Evolutionary conservation across 2,329 filamentous ascomycete genomes (phyloP).

Genomic region (Coniochaeta sp.): DNA sequence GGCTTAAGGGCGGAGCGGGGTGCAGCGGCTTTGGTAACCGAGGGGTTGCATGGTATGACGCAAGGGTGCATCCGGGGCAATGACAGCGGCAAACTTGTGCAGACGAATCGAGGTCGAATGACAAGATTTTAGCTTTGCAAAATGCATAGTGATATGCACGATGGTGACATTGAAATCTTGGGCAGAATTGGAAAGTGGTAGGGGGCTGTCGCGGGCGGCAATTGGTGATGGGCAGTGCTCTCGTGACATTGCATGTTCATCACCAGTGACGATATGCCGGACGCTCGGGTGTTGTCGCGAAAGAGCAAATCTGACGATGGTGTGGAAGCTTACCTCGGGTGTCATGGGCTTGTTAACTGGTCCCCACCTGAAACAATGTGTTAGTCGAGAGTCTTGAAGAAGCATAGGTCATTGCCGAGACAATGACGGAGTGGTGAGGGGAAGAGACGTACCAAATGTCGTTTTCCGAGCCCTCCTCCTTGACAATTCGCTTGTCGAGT

Average conservation of each 20-base stretch:
- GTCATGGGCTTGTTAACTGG: slow-evolving; percentile 99
- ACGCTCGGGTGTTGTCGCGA: not conserved
- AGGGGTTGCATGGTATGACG: slow-evolving; percentile 3
- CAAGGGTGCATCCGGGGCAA: slow-evolving; percentile 2
- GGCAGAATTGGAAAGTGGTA: not conserved
- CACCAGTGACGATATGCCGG: not conserved
- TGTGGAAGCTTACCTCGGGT: slow-evolving; percentile 67
- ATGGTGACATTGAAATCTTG: not conserved
- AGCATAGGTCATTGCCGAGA: slow-evolving; percentile 1
- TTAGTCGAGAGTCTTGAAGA: not conserved
- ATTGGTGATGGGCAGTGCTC: not conserved
- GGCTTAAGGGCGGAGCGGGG: slow-evolving; percentile 1
- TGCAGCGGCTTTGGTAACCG: not conserved
- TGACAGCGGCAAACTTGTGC: slow-evolving; percentile 8
- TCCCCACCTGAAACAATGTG: slow-evolving; percentile 59
- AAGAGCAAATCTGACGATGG: slow-evolving; percentile 1
- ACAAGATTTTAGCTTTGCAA: not conserved
- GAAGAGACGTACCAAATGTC: slow-evolving; percentile 65
- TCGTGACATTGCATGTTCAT: not conserved
- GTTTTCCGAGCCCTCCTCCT: slow-evolving; percentile 81
- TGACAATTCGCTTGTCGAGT: slow-evolving; percentile 93
- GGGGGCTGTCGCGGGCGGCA: not conserved
- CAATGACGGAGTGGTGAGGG: not conserved
- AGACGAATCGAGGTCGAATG: slow-evolving; percentile 8
- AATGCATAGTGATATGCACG: not conserved